Evolutionary conservation across 1,284 basidiomycete species (phyloP).

Genomic region (Pseudozyma flocculosa): DNA sequence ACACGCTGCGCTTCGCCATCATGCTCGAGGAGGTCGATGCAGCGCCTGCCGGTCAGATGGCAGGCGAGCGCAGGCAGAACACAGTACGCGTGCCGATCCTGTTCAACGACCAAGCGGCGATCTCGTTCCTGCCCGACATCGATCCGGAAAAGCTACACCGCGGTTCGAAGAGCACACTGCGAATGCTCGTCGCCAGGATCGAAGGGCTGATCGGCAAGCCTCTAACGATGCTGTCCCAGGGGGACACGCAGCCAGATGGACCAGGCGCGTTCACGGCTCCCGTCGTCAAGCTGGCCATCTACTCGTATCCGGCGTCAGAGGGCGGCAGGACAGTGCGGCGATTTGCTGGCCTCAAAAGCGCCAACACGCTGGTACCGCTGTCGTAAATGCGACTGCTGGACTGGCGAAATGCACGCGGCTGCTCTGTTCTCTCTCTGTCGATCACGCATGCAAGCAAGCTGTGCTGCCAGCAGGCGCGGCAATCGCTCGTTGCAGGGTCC

Average conservation of each 20-base stretch:
- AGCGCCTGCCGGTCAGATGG: conserved; percentile 13
- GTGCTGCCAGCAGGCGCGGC: too few species aligned
- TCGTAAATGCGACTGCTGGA: background rate
- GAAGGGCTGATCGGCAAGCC: too few species aligned
- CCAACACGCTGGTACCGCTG: conserved; percentile 6
- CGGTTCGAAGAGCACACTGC: background rate
- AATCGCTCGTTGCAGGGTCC: too few species aligned
- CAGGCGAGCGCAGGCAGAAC: conserved; percentile 1
- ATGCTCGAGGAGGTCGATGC: conserved; percentile 31
- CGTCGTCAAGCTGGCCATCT: conserved; percentile 8
- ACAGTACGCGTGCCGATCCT: conserved; percentile 13
- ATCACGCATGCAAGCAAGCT: too few species aligned
- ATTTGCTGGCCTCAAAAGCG: conserved; percentile 22
- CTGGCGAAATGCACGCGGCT: too few species aligned
- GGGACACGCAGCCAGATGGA: background rate
- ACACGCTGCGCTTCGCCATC: conserved; percentile 26
- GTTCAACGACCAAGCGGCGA: conserved; percentile 17
- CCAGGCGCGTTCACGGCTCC: background rate
- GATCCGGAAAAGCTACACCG: conserved; percentile 10
- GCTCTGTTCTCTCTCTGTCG: too few species aligned
- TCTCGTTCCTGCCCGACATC: conserved; percentile 12
- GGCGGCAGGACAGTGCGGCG: conserved; percentile 13
- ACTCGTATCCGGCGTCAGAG: conserved; percentile 17
- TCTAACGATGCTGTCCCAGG: background rate
- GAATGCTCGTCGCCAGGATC: too few species aligned